These are phyloP conservation scores for Cercospora zeina DNA, from an alignment of 2,329 filamentous ascomycete genomes.

Conservation along the genomic window DNA sequence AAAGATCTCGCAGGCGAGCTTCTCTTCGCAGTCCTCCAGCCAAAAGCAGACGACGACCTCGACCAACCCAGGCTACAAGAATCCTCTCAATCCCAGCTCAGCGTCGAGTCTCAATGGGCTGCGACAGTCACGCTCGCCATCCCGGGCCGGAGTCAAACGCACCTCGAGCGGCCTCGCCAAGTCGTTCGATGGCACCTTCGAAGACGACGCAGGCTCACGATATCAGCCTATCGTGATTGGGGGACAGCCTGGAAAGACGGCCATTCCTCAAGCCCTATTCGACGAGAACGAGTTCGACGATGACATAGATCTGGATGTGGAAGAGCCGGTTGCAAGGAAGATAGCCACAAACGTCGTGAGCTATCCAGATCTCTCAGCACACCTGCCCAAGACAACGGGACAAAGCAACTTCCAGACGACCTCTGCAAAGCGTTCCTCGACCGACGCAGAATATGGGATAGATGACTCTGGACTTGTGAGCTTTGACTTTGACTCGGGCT, in stretches of 20 bases:
- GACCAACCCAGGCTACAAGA: constrained; percentile 35
- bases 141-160: constrained; percentile 43
- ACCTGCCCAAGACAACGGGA: constrained; percentile 13
- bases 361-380: constrained; percentile 46
- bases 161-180: constrained; percentile 52
- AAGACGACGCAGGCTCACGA: constrained; percentile 38
- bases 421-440: constrained; percentile 20
- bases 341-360: constrained; percentile 43
- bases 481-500: constrained; percentile 31
- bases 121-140: constrained; percentile 25
- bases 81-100: constrained; percentile 39
- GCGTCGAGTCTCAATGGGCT: constrained; percentile 34
- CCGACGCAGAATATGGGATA: constrained; percentile 23
- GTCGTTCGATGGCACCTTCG: constrained; percentile 45
- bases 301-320: constrained; percentile 72
- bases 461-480: constrained; percentile 8
- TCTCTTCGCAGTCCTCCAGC: constrained; percentile 60
- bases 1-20: constrained; percentile 53
- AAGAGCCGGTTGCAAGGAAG: constrained; percentile 57
- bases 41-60: constrained; percentile 44
- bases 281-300: constrained; percentile 85
- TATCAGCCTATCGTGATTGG: constrained; percentile 41
- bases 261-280: constrained; percentile 48
- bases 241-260: constrained; percentile 40
- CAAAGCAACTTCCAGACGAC: constrained; percentile 30